phyloP scores from a whole-genome alignment of 2,329 filamentous ascomycete genomes.

The Tolypocladium sp. region DNA sequence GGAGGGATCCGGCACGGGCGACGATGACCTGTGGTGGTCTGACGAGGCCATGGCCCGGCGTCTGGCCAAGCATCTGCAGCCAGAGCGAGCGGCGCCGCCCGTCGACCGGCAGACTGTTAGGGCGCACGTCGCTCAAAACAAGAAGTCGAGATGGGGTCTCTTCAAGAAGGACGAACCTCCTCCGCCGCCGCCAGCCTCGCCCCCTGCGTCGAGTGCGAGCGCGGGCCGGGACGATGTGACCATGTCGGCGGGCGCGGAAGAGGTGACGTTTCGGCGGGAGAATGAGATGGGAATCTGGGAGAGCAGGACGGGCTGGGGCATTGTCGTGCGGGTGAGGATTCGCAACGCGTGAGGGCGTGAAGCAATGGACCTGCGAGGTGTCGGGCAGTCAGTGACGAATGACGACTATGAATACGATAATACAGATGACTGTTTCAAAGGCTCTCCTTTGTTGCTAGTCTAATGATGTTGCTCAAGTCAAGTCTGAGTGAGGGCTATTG shows the following conservation, averaged over 20 bases:
- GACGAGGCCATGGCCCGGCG: conserved; percentile 36
- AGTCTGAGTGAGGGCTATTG: no score
- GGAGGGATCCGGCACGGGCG: background rate
- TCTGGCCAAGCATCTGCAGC: conserved; percentile 33
- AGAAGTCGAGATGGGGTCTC: conserved; percentile 24
- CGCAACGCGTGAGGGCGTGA: background rate
- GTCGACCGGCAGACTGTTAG: conserved; percentile 19
- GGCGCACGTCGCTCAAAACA: conserved; percentile 18
- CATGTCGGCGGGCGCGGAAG: conserved; percentile 34
- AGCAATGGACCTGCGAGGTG: no score
- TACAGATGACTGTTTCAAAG: no score
- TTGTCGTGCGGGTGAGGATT: conserved; percentile 32
- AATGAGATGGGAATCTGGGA: conserved; percentile 45
- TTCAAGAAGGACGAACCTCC: conserved; percentile 16
- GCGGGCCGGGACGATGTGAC: conserved; percentile 13
- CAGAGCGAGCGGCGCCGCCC: conserved; percentile 12
- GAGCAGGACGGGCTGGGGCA: conserved; percentile 37
- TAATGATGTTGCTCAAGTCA: no score
- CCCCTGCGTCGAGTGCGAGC: background rate
- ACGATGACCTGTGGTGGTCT: conserved; percentile 31
- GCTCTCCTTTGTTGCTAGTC: no score
- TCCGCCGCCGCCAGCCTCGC: background rate
- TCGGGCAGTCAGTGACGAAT: no score
- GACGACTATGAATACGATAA: no score
- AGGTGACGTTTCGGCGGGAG: conserved; percentile 40